A percentile compares a stretch with the other conserved stretches of the same genome.
Conservation (phyloP, 805 yeast species). For the Hanseniaspora lindneri region DNA sequence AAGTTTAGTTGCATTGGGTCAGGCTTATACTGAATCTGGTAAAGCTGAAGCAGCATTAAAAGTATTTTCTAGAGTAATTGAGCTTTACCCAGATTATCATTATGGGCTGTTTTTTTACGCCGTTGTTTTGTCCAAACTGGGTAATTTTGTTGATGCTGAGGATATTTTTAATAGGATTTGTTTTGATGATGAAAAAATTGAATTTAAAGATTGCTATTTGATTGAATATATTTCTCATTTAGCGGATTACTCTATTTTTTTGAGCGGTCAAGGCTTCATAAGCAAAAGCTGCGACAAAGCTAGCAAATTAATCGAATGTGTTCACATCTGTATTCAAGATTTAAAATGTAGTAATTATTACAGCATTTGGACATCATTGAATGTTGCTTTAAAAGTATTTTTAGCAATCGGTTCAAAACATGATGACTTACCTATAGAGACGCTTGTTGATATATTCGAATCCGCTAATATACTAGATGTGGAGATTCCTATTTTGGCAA, state of each 20-base stretch:
- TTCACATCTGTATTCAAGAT: slow-evolving; percentile 19
- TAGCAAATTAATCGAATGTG: slow-evolving; percentile 33
- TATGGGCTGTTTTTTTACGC: slow-evolving; percentile 59
- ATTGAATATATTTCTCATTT: slow-evolving; percentile 27
- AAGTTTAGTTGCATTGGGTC: slow-evolving; percentile 96
- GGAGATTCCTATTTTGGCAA: slow-evolving; percentile 23
- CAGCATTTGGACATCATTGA: slow-evolving; percentile 54
- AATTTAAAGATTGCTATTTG: slow-evolving; percentile 11
- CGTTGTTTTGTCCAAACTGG: slow-evolving; percentile 47
- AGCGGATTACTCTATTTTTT: slow-evolving; percentile 41
- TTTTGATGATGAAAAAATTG: slow-evolving; percentile 10
- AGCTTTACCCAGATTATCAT: slow-evolving; percentile 45
- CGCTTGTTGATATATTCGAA: slow-evolving; percentile 27
- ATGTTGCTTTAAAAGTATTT: slow-evolving; percentile 45
- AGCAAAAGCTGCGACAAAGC: slow-evolving; percentile 50
- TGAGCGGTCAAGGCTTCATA: slow-evolving; percentile 48
- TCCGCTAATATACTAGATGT: slow-evolving; percentile 19
- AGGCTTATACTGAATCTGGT: slow-evolving; percentile 77
- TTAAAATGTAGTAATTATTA: slow-evolving; percentile 30
- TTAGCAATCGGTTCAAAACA: slow-evolving; percentile 44
- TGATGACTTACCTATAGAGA: slow-evolving; percentile 39
- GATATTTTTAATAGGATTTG: slow-evolving; percentile 36
- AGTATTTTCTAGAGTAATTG: slow-evolving; percentile 59
- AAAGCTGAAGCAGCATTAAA: slow-evolving; percentile 74
- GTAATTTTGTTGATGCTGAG: slow-evolving; percentile 55